Evolutionary conservation across 2,329 filamentous ascomycete genomes (phyloP), one percentile per base, ranked within the genome.

Genomic region (Cordyceps cicadae): DNA sequence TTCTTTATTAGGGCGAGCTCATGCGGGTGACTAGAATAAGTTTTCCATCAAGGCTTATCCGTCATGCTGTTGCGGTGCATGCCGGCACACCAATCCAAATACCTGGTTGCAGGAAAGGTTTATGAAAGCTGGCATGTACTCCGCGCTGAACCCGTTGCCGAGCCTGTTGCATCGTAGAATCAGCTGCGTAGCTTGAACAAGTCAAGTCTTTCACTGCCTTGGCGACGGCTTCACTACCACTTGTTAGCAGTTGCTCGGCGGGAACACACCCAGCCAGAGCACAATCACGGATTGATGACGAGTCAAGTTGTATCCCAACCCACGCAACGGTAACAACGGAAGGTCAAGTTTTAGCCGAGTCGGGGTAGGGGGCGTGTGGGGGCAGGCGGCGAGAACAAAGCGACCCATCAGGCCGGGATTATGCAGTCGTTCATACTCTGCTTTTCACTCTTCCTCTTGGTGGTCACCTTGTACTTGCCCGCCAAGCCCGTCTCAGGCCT

Each of bases 261-360:
- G 34, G 2, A 14, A 12, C 34, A 37, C 3, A 11, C 11, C 34
- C 12, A 37, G 34, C 34, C 14, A 45, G 52, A 14, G 39, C 7
- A 17, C 39, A 43, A 43, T 43, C 21, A 29, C 29, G 39, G 52
- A 12, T 32, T 46, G 41, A 41, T 58, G 55, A 58, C 55, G 55
- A 58, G 55, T 58, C 55, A 58, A 46, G 54, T 48, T 29, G 15
- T 43, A 43, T n/a, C 39, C n/a, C 39, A 17, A 43, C 29, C 29
- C 12, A 50, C 54, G 15, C n/a, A 24, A 43, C 56, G 46, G 56
- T 37, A 59, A 48, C 56, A 39, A 45, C 56, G 56, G 56, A 59
- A 59, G 37, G 48, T 59, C 56, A 37, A 59, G 48, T 46, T 21
- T 45, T 59, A 59, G 56, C 48, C 56, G 56, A 59, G 56, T 59